phyloP scores from a whole-genome alignment of 164 flowering plant genomes.

The Chimonanthus salicifolius region DNA sequence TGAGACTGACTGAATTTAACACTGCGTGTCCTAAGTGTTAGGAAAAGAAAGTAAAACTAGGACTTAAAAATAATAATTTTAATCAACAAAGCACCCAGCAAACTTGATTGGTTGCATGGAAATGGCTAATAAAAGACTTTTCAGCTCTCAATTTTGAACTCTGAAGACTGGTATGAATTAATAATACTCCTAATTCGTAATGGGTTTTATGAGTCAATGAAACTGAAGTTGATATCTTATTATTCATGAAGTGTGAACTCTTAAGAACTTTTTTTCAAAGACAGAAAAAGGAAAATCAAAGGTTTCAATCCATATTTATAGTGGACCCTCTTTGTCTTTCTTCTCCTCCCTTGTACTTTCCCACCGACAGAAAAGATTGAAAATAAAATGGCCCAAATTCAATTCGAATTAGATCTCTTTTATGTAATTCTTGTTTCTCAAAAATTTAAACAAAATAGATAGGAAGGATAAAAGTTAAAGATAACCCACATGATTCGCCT shows the following conservation, averaged over 20 bases:
- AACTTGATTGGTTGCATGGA: too few relatives aligned
- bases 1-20: too few relatives aligned
- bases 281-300: not conserved
- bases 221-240: not conserved
- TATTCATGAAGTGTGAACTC: not conserved
- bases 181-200: not conserved
- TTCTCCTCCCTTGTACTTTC: slow-evolving; percentile 6
- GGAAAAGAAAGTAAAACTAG: too few relatives aligned
- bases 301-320: not conserved
- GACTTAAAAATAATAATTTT: too few relatives aligned
- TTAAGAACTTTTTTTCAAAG: not conserved
- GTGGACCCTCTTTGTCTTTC: not conserved
- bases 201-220: not conserved
- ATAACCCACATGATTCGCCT: not conserved
- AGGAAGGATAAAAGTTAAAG: not conserved
- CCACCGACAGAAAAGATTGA: slow-evolving; percentile 18
- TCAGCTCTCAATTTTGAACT: too few relatives aligned
- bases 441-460: not conserved
- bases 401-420: not conserved
- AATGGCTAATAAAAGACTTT: too few relatives aligned
- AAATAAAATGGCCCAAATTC: too few relatives aligned
- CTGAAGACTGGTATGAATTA: too few relatives aligned
- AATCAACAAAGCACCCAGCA: too few relatives aligned
- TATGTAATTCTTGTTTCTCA: not conserved
- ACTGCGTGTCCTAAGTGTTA: too few relatives aligned